These are phyloP conservation scores for Ophiocordyceps camponoti-floridani DNA, from an alignment of 2,329 filamentous ascomycete species.

Conservation along the genomic window DNA sequence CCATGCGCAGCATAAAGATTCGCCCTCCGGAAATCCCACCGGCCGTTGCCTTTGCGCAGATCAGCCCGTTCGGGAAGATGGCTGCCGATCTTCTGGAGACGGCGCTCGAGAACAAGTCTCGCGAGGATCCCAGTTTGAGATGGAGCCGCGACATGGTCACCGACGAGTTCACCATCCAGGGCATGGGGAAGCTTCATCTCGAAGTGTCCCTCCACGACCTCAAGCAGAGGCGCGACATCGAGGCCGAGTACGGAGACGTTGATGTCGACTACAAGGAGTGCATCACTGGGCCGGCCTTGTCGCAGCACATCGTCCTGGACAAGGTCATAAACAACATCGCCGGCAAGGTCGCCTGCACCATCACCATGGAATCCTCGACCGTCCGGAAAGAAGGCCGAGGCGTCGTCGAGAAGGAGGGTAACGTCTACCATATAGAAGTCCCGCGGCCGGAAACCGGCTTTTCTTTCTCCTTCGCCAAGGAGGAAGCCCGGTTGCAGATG, in stretches of 20 bases:
- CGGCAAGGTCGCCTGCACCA: constrained; percentile 62
- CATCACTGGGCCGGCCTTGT: constrained; percentile 36
- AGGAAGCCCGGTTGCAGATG: constrained; percentile 39
- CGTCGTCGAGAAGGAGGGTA: constrained; percentile 46
- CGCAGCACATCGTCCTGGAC: constrained; percentile 51
- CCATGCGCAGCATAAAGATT: constrained; percentile 60
- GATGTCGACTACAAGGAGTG: constrained; percentile 92
- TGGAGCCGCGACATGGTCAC: constrained; percentile 76
- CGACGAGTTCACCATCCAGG: constrained; percentile 81
- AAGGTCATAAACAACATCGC: constrained; percentile 63
- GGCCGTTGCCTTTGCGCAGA: constrained; percentile 89
- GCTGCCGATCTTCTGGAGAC: constrained; percentile 68
- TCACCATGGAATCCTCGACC: constrained; percentile 43
- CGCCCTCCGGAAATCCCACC: constrained; percentile 79
- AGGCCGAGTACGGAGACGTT: constrained; percentile 77
- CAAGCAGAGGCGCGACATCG: constrained; percentile 71
- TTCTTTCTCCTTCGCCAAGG: constrained; percentile 28
- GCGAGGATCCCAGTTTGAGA: constrained; percentile 85
- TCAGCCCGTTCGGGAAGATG: constrained; percentile 61
- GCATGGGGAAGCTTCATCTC: constrained; percentile 91
- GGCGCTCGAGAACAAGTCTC: constrained; percentile 57
- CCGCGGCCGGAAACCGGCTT: constrained; percentile 29
- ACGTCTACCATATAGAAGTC: constrained; percentile 41
- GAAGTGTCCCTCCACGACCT: constrained; percentile 84
- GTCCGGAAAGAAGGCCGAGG: background rate